Evolutionary conservation across 768 basidiomycete species (phyloP).

Genomic region (Suillus discolor): DNA sequence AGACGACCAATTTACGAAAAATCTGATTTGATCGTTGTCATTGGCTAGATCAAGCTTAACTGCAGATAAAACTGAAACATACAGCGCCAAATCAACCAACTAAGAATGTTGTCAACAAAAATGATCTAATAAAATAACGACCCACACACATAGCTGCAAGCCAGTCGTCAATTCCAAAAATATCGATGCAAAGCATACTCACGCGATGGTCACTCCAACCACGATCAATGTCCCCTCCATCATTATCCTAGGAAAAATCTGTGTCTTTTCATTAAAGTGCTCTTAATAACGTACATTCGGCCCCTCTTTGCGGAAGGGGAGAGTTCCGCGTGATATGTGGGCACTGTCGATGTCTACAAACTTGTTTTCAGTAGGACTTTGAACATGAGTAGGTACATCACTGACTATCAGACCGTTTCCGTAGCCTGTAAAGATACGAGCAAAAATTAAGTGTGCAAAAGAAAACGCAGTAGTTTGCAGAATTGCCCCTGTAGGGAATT

Average conservation of each 20-base stretch:
- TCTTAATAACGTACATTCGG: slow-evolving; percentile 23
- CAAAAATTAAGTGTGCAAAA: slow-evolving; percentile 44
- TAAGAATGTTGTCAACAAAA: slow-evolving; percentile 10
- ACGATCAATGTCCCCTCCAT: slow-evolving; percentile 12
- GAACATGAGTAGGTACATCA: background rate
- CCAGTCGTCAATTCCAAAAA: background rate
- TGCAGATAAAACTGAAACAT: slow-evolving; percentile 11
- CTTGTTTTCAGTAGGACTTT: background rate
- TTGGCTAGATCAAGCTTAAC: background rate
- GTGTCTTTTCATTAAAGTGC: background rate
- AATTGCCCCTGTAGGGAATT: slow-evolving; percentile 26
- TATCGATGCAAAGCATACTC: slow-evolving; percentile 15
- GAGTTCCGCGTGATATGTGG: slow-evolving; percentile 48
- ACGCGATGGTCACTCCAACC: slow-evolving; percentile 43
- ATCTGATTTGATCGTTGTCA: slow-evolving; percentile 19
- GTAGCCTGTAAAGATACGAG: slow-evolving; percentile 41
- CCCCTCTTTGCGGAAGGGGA: slow-evolving; percentile 45
- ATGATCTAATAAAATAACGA: slow-evolving; percentile 1
- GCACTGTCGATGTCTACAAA: slow-evolving; percentile 43
- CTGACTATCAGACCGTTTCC: slow-evolving; percentile 44
- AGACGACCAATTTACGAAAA: slow-evolving; percentile 36
- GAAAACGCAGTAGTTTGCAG: slow-evolving; percentile 39
- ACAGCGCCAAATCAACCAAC: slow-evolving; percentile 46
- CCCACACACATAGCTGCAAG: background rate
- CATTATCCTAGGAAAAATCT: slow-evolving; percentile 9